These are phyloP conservation scores for Chamaecrista fasciculata DNA, from an alignment of 306 rosid species.

Conservation along the genomic window DNA sequence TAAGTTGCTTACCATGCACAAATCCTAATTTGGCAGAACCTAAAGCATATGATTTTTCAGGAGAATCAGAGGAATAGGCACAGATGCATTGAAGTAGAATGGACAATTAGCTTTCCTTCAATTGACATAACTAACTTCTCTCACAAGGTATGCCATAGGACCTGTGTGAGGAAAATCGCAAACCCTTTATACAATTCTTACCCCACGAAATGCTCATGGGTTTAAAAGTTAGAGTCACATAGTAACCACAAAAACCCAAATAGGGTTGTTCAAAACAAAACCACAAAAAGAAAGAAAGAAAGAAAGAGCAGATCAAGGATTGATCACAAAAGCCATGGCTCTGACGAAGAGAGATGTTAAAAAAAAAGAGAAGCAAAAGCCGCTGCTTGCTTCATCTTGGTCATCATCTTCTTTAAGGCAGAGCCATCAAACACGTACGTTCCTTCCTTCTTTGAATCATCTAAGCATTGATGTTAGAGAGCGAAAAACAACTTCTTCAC, in stretches of 20 bases:
- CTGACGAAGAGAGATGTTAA: constrained; percentile 51
- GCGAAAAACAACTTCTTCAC: constrained; percentile 80
- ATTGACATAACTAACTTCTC: constrained; percentile 51
- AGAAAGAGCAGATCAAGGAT: constrained; percentile 23
- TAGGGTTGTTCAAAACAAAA: constrained; percentile 32
- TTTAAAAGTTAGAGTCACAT: constrained; percentile 53
- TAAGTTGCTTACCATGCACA: constrained; percentile 17
- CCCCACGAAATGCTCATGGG: constrained; percentile 50
- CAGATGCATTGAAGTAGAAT: neutral
- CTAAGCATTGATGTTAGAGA: constrained; percentile 76
- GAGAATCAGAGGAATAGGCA: neutral
- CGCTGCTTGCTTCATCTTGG: constrained; percentile 69
- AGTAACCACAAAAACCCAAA: constrained; percentile 33
- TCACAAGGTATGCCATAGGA: constrained; percentile 36
- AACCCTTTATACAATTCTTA: constrained; percentile 51
- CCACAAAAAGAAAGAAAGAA: neutral
- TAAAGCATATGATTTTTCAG: neutral
- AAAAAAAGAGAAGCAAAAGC: constrained; percentile 60
- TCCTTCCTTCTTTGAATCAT: constrained; percentile 31
- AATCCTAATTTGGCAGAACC: constrained; percentile 13
- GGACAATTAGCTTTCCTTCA: constrained; percentile 26
- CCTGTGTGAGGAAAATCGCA: constrained; percentile 47
- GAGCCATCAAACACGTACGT: constrained; percentile 29
- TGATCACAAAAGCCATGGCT: constrained; percentile 5
- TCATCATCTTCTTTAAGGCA: constrained; percentile 45